phyloP scores from a whole-genome alignment of 139 green algal species.

The Chlorella sp. region DNA sequence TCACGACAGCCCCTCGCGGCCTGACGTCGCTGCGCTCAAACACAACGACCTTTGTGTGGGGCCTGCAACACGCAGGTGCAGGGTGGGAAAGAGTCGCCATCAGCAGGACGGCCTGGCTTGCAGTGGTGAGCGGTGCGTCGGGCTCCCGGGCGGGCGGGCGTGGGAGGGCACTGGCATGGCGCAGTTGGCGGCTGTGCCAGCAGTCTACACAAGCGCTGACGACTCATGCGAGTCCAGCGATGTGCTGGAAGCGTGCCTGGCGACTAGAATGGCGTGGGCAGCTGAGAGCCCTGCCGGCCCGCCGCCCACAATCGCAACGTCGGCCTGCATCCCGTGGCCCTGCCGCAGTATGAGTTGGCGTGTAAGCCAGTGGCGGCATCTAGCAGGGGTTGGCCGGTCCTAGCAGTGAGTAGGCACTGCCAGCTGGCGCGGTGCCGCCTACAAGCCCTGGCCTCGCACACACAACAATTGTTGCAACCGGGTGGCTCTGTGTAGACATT shows the following conservation, averaged over 20 bases:
- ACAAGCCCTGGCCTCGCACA: too few relatives aligned
- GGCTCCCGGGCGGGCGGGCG: too few relatives aligned
- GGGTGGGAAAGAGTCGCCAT: not conserved
- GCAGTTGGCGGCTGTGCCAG: too few relatives aligned
- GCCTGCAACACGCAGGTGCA: not conserved
- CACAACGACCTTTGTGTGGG: not conserved
- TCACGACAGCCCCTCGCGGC: not conserved
- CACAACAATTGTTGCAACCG: too few relatives aligned
- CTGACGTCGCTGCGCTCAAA: conserved; percentile 1
- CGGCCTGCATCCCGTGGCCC: not conserved
- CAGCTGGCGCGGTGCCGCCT: too few relatives aligned
- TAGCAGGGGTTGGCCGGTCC: too few relatives aligned
- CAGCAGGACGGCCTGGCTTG: not conserved
- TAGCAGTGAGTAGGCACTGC: too few relatives aligned
- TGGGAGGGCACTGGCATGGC: not conserved
- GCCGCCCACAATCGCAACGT: not conserved
- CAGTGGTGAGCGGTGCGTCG: not conserved
- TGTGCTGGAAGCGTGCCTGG: not conserved
- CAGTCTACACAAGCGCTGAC: not conserved
- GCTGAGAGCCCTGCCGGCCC: not conserved
- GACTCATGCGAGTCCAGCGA: not conserved
- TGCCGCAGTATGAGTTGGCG: too few relatives aligned
- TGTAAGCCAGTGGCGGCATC: too few relatives aligned
- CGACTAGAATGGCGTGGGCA: not conserved
- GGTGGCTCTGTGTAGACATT: too few relatives aligned